A percentile compares a stretch with the other conserved stretches of the same genome.
Conservation (phyloP, 2,329 filamentous ascomycete species). For the Coniosporium tulheliwenetii region DNA sequence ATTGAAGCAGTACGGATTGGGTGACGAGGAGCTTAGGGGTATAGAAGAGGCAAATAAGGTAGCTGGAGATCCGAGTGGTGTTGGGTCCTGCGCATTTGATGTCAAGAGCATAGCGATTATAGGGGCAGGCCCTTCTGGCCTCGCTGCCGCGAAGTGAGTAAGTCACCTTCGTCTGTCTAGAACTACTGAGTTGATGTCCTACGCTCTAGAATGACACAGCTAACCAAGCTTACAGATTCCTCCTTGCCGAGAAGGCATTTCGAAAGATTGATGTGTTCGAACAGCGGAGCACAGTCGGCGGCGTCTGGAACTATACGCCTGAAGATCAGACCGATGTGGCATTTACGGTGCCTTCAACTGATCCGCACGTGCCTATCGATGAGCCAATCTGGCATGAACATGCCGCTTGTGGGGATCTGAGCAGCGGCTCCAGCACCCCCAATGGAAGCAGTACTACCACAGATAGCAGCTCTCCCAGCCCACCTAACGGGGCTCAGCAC, state of each 20-base stretch:
- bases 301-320: constrained; percentile 70
- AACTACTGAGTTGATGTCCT: not conserved
- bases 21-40: too few relatives aligned
- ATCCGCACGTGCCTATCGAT: constrained; percentile 44
- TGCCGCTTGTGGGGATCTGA: not conserved
- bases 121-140: constrained; percentile 66
- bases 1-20: too few relatives aligned
- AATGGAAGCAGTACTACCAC: not conserved
- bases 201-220: constrained; percentile 1
- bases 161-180: not conserved
- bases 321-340: constrained; percentile 29
- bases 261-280: constrained; percentile 64
- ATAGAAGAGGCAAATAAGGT: too few relatives aligned
- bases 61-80: too few relatives aligned
- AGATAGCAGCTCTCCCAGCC: not conserved
- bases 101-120: constrained; percentile 58
- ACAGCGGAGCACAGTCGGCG: constrained; percentile 60
- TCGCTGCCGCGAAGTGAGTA: constrained; percentile 54
- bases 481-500: constrained; percentile 2
- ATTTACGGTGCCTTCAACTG: constrained; percentile 49
- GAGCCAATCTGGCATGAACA: constrained; percentile 37
- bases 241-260: constrained; percentile 57
- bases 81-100: constrained; percentile 7
- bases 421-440: constrained; percentile 1
- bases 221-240: constrained; percentile 33